Conservation (phyloP, 2,329 filamentous ascomycete genomes). For the Paraconiothyrium brasiliense region DNA sequence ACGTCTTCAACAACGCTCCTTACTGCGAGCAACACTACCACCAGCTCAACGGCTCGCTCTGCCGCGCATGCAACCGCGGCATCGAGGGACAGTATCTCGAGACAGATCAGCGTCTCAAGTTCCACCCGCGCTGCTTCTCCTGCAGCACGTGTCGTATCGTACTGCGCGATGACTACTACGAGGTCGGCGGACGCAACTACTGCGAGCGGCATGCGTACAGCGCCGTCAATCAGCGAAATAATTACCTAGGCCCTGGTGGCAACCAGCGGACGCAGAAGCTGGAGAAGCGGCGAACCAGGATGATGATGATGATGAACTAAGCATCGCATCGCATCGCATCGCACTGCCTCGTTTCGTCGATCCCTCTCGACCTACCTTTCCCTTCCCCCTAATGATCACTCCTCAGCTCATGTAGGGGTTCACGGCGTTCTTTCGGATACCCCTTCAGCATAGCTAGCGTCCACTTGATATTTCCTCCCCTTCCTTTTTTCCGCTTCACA, state of each 20-base stretch:
- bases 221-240: constrained; percentile 54
- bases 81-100: constrained; percentile 96
- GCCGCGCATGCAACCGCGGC: constrained; percentile 78
- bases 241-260: constrained; percentile 39
- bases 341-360: no score
- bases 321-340: neutral
- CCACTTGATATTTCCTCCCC: neutral
- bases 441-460: neutral
- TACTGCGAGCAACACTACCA: constrained; percentile 96
- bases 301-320: constrained; percentile 60
- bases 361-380: neutral
- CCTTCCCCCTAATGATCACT: neutral
- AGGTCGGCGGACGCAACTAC: constrained; percentile 80
- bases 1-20: constrained; percentile 85
- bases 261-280: constrained; percentile 48
- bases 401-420: neutral
- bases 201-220: constrained; percentile 87
- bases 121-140: constrained; percentile 86
- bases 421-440: neutral
- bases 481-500: neutral
- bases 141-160: constrained; percentile 80
- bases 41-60: constrained; percentile 86
- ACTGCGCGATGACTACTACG: constrained; percentile 87
- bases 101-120: constrained; percentile 79
- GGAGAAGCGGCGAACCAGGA: constrained; percentile 59